phyloP scores from a whole-genome alignment of 139 green algal species.

The Micromonas commoda region DNA sequence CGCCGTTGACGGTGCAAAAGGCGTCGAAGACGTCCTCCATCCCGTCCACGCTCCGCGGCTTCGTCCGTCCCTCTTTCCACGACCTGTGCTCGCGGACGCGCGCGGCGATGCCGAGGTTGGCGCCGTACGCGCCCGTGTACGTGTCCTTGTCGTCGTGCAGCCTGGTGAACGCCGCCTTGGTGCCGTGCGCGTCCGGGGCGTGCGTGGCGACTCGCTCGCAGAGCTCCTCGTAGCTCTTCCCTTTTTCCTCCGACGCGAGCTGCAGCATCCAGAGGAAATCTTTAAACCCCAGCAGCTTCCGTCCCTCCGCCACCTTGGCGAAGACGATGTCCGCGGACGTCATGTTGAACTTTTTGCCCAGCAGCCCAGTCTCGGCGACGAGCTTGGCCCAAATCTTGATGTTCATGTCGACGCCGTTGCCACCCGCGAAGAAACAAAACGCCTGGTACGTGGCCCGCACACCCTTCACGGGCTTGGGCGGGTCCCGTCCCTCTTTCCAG shows the following conservation, averaged over 20 bases:
- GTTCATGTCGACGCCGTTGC: background rate
- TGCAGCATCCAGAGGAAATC: background rate
- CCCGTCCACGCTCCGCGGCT: background rate
- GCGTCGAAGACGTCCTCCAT: background rate
- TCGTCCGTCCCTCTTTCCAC: background rate
- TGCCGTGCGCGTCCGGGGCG: background rate
- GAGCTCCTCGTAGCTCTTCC: background rate
- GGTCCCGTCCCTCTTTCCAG: background rate
- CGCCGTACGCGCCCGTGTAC: background rate
- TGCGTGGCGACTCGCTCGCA: background rate
- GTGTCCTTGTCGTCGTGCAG: background rate
- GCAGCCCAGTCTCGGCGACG: slow-evolving; percentile 43
- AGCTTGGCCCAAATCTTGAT: background rate
- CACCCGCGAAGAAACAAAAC: background rate
- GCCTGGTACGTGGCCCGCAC: background rate
- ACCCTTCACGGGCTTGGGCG: background rate
- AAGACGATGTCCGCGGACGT: slow-evolving; percentile 57
- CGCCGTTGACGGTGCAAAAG: background rate
- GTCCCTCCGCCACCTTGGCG: slow-evolving; percentile 37
- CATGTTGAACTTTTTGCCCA: slow-evolving; percentile 42
- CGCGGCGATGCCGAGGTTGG: background rate
- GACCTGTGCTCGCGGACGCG: background rate
- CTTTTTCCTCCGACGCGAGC: background rate
- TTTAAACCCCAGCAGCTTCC: background rate
- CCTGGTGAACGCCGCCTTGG: background rate